Evolutionary conservation across 1,284 basidiomycete genomes (phyloP), one percentile per base, ranked within the genome.

Genomic region (Irpex sp.): DNA sequence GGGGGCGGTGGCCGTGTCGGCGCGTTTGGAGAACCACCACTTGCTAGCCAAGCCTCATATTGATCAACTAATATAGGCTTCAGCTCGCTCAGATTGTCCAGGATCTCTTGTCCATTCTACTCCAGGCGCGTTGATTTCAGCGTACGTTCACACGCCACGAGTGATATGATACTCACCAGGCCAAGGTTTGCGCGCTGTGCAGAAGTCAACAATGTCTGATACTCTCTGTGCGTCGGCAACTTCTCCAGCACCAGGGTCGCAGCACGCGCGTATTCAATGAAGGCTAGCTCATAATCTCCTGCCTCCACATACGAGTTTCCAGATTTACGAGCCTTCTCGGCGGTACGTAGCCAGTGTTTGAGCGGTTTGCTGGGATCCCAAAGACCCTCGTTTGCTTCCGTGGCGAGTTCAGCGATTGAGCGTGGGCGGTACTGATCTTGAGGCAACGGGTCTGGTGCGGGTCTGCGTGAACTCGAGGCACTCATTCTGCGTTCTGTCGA

Each of bases 41-140:
- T 65, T 1, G 64, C 62, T 35, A 67, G 65, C 75, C 76, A 80
- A 21, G 69, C 67, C 67, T 79, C 78, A 61, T 75, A 76, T 13
- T 71, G 72, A 17, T 73, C 72, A 33, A 78, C 71, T 8, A 80
- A 76, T 2, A 72, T 61, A 1, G 71, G 69, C 61, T 78, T 79
- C 60, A 79, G 69, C 19, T 72, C 69, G 61, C 72, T 70, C 47
- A 78, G 68, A 53, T 66, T 70, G 33, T 76, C 73, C 37, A 90
- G 77, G 59, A 89, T 88, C 61, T 88, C 82, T 72, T 89, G 84
- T 9, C 89, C 89, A 63, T 90, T 89, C 89, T 90, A 68, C 66
- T 15, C n/a, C 49, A 33, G 50, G 49, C 15, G 39, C 15, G 11
- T 15, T 11, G 15, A 43, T 11, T 4, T 43, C 39, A 43, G 39